phyloP scores from a whole-genome alignment of 75 land plant species.

The Cryptomeria japonica region DNA sequence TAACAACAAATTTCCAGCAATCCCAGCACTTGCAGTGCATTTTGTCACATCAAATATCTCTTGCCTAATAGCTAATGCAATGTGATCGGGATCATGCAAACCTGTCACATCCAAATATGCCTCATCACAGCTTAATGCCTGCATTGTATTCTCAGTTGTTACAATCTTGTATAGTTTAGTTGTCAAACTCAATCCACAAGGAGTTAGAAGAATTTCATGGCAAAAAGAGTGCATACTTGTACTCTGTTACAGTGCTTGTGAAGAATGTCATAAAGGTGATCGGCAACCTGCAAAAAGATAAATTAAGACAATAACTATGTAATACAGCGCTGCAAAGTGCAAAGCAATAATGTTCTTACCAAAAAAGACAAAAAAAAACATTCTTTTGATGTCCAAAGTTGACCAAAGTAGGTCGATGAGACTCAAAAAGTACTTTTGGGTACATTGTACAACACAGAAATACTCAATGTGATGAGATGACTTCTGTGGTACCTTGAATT shows the following conservation, averaged over 20 bases:
- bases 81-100: slow-evolving; percentile 46
- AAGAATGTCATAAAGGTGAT: slow-evolving; percentile 85
- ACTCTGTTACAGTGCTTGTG: slow-evolving; percentile 89
- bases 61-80: slow-evolving; percentile 71
- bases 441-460: not conserved
- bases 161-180: not conserved
- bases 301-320: not conserved
- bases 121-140: slow-evolving; percentile 99
- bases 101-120: slow-evolving; percentile 85
- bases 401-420: not conserved
- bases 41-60: slow-evolving; percentile 75
- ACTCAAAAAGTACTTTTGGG: not conserved
- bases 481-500: not conserved
- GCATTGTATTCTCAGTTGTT: slow-evolving; percentile 4
- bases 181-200: not conserved
- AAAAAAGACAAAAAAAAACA: not conserved
- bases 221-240: slow-evolving; percentile 53
- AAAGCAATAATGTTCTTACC: not conserved
- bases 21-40: slow-evolving; percentile 98
- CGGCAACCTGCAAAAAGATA: slow-evolving; percentile 80
- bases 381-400: not conserved
- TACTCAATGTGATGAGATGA: not conserved
- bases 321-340: not conserved
- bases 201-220: not conserved
- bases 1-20: slow-evolving; percentile 78